Evolutionary conservation across 148 eudicot species (phyloP).

Genomic region (Salicornia ramosissima): DNA sequence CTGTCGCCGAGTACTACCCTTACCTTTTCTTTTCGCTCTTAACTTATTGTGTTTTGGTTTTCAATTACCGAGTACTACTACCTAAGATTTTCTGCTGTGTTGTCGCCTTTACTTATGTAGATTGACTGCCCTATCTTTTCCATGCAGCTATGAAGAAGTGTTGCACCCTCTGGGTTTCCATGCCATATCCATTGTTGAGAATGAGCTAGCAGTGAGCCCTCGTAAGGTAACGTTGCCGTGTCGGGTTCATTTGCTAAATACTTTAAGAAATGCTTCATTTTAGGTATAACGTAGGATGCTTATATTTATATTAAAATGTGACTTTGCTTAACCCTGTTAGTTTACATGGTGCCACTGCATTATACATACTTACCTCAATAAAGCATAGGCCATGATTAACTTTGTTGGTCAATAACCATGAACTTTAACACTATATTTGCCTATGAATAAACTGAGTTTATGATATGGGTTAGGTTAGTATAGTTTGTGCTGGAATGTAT

Average conservation of each 20-base stretch:
- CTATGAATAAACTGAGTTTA: too few species aligned
- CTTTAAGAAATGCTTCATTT: not conserved
- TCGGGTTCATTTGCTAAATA: constrained; percentile 3
- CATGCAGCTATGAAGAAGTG: constrained; percentile 61
- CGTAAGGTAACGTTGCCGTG: constrained; percentile 45
- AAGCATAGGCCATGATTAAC: too few species aligned
- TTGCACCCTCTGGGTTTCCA: constrained; percentile 56
- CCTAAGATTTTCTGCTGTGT: not conserved
- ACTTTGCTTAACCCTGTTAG: not conserved
- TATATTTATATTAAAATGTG: not conserved
- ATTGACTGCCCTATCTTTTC: constrained; percentile 7
- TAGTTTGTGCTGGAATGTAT: too few species aligned
- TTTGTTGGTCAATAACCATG: too few species aligned
- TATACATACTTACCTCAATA: too few species aligned
- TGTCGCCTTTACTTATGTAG: not conserved
- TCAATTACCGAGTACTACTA: too few species aligned
- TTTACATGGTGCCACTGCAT: not conserved
- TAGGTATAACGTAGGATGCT: not conserved
- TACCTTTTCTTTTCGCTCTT: constrained; percentile 1
- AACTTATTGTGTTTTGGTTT: not conserved
- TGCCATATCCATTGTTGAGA: constrained; percentile 50
- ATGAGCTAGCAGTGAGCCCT: constrained; percentile 53
- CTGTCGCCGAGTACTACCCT: constrained; percentile 47
- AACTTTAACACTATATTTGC: not conserved
- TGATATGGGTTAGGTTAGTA: too few species aligned